Conservation (phyloP, 2,329 filamentous ascomycete species). For the Gliomastix tumulicola region DNA sequence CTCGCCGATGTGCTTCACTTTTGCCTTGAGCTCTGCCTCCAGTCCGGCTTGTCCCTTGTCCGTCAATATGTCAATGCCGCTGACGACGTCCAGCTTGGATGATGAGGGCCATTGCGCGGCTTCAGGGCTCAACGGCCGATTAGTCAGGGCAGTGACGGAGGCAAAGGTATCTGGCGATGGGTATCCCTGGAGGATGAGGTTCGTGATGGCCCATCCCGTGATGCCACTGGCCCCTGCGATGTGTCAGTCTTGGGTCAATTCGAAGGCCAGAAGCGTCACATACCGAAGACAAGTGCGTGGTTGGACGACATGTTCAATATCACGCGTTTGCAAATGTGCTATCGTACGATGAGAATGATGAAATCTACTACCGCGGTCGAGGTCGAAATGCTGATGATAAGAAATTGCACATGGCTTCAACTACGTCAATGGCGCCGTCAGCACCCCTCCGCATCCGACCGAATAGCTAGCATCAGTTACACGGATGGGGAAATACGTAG, state of each 20-base stretch:
- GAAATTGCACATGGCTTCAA: no score
- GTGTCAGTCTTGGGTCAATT: slow-evolving; percentile 8
- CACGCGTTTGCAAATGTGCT: no score
- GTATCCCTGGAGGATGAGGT: slow-evolving; percentile 36
- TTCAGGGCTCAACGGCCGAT: slow-evolving; percentile 25
- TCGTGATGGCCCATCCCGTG: slow-evolving; percentile 40
- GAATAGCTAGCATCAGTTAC: no score
- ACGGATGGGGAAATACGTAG: no score
- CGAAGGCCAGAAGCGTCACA: no score
- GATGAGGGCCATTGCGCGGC: slow-evolving; percentile 18
- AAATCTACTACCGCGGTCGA: no score
- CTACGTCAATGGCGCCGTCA: no score
- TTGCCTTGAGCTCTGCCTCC: slow-evolving; percentile 20
- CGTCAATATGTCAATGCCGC: slow-evolving; percentile 24
- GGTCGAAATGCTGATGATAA: no score
- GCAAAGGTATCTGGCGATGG: slow-evolving; percentile 32
- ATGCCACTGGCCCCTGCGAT: slow-evolving; percentile 37
- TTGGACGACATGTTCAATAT: slow-evolving; percentile 9
- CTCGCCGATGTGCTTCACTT: slow-evolving; percentile 23
- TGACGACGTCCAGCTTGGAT: slow-evolving; percentile 21
- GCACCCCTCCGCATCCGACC: no score
- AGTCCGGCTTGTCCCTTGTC: slow-evolving; percentile 17
- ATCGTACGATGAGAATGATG: no score
- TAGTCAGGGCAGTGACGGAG: slow-evolving; percentile 38
- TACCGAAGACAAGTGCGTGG: slow-evolving; percentile 12